Conservation (phyloP, 176 grass and related monocot species). For the Carex cristatella region DNA sequence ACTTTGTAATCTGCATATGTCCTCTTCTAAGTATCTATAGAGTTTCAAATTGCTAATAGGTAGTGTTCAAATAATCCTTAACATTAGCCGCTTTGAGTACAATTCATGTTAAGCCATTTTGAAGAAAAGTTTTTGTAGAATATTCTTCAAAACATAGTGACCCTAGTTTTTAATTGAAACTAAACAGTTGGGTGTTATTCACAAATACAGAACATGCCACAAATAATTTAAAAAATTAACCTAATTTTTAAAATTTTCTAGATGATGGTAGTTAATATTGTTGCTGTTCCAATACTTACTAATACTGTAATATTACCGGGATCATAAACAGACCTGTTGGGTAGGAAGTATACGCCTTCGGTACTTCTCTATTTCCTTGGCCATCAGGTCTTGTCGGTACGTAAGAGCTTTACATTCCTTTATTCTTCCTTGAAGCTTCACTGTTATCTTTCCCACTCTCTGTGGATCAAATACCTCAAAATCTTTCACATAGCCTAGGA, state of each 20-base stretch:
- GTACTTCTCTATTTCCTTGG: constrained; percentile 84
- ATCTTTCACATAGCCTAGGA: constrained; percentile 74
- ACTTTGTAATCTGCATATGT: neutral
- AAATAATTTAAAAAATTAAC: neutral
- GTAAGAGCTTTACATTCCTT: constrained; percentile 86
- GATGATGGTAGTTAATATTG: neutral
- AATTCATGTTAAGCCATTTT: neutral
- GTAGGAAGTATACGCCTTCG: constrained; percentile 74
- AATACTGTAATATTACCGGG: neutral
- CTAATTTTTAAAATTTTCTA: neutral
- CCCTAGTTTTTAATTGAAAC: neutral
- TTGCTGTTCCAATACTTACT: neutral
- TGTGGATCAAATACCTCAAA: constrained; percentile 77
- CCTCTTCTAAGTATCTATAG: neutral
- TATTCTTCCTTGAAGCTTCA: constrained; percentile 74
- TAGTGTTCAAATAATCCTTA: neutral
- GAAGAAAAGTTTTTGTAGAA: neutral
- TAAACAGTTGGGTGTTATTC: neutral
- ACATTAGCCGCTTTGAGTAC: neutral
- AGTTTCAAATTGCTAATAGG: neutral
- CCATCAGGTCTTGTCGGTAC: constrained; percentile 65
- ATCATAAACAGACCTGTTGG: constrained; percentile 42
- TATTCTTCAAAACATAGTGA: neutral
- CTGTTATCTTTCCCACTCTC: constrained; percentile 83
- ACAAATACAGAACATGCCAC: neutral